Conservation (phyloP, 192 early-diverging fungal genomes). For the Spizellomyces sp. region DNA sequence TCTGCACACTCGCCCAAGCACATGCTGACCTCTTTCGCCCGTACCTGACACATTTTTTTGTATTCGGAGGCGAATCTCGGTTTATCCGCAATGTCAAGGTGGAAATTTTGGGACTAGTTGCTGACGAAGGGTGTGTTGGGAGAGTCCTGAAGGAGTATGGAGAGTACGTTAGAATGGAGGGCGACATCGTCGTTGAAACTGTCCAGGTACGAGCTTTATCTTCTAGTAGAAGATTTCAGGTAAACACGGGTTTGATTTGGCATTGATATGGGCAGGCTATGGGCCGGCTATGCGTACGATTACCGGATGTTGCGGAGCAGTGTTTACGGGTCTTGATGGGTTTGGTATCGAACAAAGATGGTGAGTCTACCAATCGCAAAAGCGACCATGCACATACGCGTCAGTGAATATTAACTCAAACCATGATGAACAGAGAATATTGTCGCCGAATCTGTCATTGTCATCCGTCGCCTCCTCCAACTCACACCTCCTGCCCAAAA, state of each 20-base stretch:
- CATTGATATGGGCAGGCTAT: not conserved
- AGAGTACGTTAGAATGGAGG: slow-evolving; percentile 35
- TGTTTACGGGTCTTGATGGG: slow-evolving; percentile 47
- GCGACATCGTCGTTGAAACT: slow-evolving; percentile 60
- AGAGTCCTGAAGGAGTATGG: slow-evolving; percentile 76
- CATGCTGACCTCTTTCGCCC: slow-evolving; percentile 71
- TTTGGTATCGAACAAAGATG: slow-evolving; percentile 29
- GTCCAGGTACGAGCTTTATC: slow-evolving; percentile 46
- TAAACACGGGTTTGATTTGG: too few species aligned
- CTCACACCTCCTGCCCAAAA: slow-evolving; percentile 29
- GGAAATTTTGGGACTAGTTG: slow-evolving; percentile 76
- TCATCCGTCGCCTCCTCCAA: slow-evolving; percentile 73
- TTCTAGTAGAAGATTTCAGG: slow-evolving; percentile 3
- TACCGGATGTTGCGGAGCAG: slow-evolving; percentile 51
- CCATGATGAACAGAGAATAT: slow-evolving; percentile 57
- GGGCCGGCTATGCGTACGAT: not conserved
- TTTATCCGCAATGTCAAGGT: slow-evolving; percentile 84
- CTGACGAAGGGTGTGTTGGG: slow-evolving; percentile 65
- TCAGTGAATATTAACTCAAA: too few species aligned
- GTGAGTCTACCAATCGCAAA: slow-evolving; percentile 2
- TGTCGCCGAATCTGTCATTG: slow-evolving; percentile 74
- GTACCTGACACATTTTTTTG: slow-evolving; percentile 78
- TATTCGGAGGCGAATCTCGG: slow-evolving; percentile 74
- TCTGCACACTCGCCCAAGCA: slow-evolving; percentile 70
- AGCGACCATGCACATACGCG: too few species aligned